Evolutionary conservation across 148 eudicot species (phyloP).

Genomic region (Vaccinium vitisidaea): DNA sequence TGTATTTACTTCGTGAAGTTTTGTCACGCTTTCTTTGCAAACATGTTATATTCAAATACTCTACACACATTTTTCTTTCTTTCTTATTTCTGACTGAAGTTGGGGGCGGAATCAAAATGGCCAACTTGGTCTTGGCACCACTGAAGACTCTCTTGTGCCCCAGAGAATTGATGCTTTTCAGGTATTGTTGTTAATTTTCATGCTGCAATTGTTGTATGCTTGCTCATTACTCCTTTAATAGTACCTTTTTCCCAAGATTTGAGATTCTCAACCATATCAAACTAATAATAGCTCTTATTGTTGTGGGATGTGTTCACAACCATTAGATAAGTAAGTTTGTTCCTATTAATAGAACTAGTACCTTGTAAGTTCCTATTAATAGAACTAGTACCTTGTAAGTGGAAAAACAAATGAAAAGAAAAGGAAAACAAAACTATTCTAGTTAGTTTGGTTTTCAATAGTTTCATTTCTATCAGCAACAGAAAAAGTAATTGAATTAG

Average conservation of each 20-base stretch:
- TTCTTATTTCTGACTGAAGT: conserved; percentile 39
- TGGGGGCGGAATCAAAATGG: conserved; percentile 99
- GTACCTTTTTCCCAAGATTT: background rate
- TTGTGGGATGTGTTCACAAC: background rate
- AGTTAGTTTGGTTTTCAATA: no score
- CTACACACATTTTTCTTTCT: background rate
- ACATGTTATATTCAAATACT: conserved; percentile 3
- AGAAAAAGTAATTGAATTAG: no score
- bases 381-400: background rate
- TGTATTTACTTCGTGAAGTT: background rate
- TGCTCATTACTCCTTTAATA: background rate
- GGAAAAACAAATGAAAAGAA: background rate
- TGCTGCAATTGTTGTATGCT: conserved; percentile 1
- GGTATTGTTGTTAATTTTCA: conserved; percentile 34
- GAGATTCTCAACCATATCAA: background rate
- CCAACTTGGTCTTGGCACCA: conserved; percentile 93
- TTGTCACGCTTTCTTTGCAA: background rate
- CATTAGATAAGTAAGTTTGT: background rate
- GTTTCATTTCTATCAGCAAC: no score
- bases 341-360: background rate
- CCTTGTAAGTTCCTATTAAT: background rate
- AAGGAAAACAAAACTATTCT: no score
- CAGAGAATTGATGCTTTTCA: conserved; percentile 74
- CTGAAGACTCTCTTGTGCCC: conserved; percentile 86
- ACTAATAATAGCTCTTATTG: background rate